Evolutionary conservation across 495 filamentous ascomycete genomes (phyloP).

Genomic region (Glutinoglossum americanum): DNA sequence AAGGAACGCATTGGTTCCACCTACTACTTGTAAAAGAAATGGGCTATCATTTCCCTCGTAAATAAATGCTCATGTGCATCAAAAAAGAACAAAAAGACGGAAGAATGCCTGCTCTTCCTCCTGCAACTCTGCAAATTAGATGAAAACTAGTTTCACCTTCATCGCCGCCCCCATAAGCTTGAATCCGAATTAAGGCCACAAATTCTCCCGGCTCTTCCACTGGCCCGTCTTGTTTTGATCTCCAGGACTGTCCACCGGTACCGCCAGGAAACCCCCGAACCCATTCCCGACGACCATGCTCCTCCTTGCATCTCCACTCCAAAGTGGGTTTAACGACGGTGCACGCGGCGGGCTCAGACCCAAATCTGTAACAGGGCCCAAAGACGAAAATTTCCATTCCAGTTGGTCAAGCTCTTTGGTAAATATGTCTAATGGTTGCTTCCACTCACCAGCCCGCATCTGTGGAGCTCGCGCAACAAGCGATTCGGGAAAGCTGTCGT

Average conservation of each 20-base stretch:
- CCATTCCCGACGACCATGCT: conserved; percentile 52
- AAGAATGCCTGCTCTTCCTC: no score
- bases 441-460: conserved; percentile 22
- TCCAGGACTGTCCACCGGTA: conserved; percentile 33
- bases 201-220: not conserved
- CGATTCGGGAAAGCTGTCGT: conserved; percentile 53
- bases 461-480: conserved; percentile 38
- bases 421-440: conserved; percentile 54
- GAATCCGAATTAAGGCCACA: not conserved
- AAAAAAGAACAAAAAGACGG: no score
- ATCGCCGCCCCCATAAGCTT: no score
- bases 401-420: conserved; percentile 68
- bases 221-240: not conserved
- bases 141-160: no score
- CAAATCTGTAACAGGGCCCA: not conserved
- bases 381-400: conserved; percentile 56
- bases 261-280: conserved; percentile 60
- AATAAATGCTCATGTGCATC: no score
- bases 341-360: conserved; percentile 21
- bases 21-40: no score
- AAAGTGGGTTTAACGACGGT: conserved; percentile 21
- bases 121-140: no score
- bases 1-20: no score
- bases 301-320: conserved; percentile 38
- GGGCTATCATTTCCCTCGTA: no score